Evolutionary conservation across 441 rosid genomes (phyloP), one percentile per base, ranked within the genome.

Genomic region (Rhodomyrtus psidioides): DNA sequence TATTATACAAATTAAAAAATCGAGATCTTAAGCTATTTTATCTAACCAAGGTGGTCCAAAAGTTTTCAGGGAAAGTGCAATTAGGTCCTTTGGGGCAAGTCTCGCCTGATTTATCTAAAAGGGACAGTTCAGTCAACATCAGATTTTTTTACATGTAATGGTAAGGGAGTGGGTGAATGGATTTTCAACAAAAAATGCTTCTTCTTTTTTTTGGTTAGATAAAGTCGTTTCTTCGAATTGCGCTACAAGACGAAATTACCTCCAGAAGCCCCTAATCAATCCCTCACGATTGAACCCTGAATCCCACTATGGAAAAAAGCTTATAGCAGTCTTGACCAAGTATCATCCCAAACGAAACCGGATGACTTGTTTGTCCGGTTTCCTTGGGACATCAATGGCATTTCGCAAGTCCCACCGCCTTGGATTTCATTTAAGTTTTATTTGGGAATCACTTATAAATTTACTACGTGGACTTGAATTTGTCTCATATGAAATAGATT

Each of bases 121-220:
- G 17, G 1, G 65, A 6, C 7, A 6, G 9, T 6, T 4, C 34
- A 59, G 16, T 26, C 14, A 57, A 57, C 16, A 5, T 57, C 0
- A 3, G 60, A 5, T 57, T 16, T 57, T 57, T 57, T 12, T 57
- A 57, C 1, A 0, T 1, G 8, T 2, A 57, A 57, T 3, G 4
- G 27, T 0, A 0, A 57, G 0, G 14, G 60, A 1, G 12, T 26
- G 28, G 12, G 60, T 57, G 28, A 57, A 57, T 26, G 60, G 60
- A 12, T 57, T 57, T 57, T 57, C 28, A 26, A 57, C 1, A 57
- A 12, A 57, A 16, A 26, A 57, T 26, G 16, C 16, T 0, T 0
- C 24, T 57, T 57, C 16, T 0, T 0, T 57, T 57, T 57, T 57
- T 1, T 2, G 26, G 51, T 10, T 57, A 26, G 60, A 5, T 27